A percentile compares a stretch with the other conserved stretches of the same genome.
Evolutionary conservation across 2,329 filamentous ascomycete genomes (phyloP).

Genomic region (Pseudogymnoascus sp.): DNA sequence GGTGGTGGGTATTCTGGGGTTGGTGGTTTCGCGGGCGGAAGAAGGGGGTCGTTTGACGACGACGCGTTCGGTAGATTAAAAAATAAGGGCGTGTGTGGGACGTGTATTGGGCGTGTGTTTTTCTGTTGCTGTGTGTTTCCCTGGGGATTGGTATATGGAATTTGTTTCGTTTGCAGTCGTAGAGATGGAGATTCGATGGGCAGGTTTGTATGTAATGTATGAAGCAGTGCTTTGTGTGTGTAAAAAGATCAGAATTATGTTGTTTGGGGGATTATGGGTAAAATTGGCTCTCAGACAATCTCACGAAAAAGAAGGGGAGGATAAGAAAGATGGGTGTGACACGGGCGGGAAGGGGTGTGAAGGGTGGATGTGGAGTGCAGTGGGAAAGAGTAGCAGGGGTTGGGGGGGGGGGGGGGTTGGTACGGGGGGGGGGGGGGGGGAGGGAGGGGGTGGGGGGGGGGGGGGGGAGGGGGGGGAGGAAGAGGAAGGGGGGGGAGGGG

Average conservation of each 20-base stretch:
- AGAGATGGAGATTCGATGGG: neutral
- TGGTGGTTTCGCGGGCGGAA: neutral
- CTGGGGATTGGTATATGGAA: neutral
- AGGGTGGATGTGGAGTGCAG: slow-evolving; percentile 9
- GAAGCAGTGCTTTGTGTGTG: neutral
- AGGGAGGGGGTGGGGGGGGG: slow-evolving; percentile 9
- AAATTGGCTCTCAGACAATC: neutral
- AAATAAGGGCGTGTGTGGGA: neutral
- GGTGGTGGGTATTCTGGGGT: neutral
- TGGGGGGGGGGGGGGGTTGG: slow-evolving; percentile 12
- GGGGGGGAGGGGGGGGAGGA: neutral
- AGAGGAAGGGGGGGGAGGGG: neutral
- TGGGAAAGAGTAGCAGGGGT: slow-evolving; percentile 14
- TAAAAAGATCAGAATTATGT: neutral
- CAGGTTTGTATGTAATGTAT: neutral
- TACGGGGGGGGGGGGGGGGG: too few species aligned
- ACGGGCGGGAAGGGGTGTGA: neutral
- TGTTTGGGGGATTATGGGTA: neutral
- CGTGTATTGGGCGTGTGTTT: neutral
- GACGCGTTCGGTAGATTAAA: neutral
- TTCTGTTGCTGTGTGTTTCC: neutral
- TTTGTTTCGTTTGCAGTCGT: neutral
- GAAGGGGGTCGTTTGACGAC: neutral
- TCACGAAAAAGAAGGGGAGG: neutral
- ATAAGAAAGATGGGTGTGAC: slow-evolving; percentile 1